Evolutionary conservation across 352 stramenopile genomes (phyloP).

Genomic region (Pythium aphanidermatum): DNA sequence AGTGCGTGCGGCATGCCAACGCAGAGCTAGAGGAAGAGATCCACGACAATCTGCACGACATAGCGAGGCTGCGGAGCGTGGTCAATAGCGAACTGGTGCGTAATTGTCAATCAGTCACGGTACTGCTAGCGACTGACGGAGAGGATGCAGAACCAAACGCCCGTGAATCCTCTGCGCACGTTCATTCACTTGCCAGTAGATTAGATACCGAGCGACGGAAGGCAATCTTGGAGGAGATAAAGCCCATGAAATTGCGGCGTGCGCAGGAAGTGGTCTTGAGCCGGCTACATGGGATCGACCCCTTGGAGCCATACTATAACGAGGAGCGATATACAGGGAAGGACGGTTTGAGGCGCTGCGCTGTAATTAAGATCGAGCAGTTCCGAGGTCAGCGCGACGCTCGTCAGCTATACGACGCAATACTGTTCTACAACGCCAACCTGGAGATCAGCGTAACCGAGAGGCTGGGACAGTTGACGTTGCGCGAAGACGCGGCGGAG

Average conservation of each 20-base stretch:
- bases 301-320: background rate
- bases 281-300: background rate
- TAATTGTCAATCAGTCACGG: background rate
- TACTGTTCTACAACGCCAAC: conserved; percentile 38
- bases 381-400: conserved; percentile 25
- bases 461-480: conserved; percentile 31
- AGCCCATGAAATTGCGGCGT: conserved; percentile 6
- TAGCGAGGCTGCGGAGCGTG: conserved; percentile 8
- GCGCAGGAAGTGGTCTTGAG: conserved; percentile 5
- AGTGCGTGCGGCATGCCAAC: conserved; percentile 3
- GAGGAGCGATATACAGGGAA: conserved; percentile 8
- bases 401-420: conserved; percentile 25
- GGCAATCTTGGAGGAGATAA: conserved; percentile 1
- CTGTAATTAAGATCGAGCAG: conserved; percentile 29
- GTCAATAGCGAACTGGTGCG: background rate
- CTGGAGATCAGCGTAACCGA: conserved; percentile 52
- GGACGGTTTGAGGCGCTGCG: conserved; percentile 2
- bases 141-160: background rate
- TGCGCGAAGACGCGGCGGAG: conserved; percentile 39
- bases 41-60: conserved; percentile 5
- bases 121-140: background rate
- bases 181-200: conserved; percentile 12
- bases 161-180: conserved; percentile 5
- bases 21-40: conserved; percentile 5
- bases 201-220: background rate